Base-by-base conservation (phyloP, 75 land plant genomes). In the Pinus tabuliformis region DNA sequence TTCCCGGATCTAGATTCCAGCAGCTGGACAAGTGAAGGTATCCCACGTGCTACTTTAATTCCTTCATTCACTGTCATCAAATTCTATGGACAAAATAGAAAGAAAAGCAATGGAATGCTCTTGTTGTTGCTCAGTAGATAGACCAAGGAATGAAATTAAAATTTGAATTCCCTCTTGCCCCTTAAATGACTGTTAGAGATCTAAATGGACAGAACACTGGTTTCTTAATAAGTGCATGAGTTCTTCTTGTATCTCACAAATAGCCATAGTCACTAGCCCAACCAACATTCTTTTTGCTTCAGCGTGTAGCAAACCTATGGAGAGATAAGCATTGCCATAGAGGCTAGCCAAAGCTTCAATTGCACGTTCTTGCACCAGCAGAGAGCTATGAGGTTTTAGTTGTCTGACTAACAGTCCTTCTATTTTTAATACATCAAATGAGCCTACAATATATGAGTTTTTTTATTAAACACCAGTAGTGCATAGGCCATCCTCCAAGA, bases 51-150 rank as follows among this genome's bases (percentile, higher is more conserved):
- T 58, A 86, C 88, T 28, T 83, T 86, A 21, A 96, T 94, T 42
- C 97, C 97, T 78, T 97, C 99, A 96, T 66, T 96, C 94, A 84
- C 97, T 94, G 54, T 93, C 95, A 83, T 90, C 95, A 65, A 87
- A 82, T 78, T 94, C 87, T 28, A 87, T 85, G 9, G 91, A 81
- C 70, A 96, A 77, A 58, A 86, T 86, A 18, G 89, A 81, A 56
- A 96, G 85, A 80, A 96, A 76, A 72, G 90, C 80, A 62, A 95
- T 95, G 36, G 93, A 85, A 79, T 84, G 89, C 63, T 94, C 99
- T 76, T 96, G 99, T 64, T 96, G 97, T 74, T 94, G 91, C 78
- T 96, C 97, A 72, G 83, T 72, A 6, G 94, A 91, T 52, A 96
- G 78, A 6, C 99, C 99, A 72, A 96, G 83, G 21, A 94, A 85